Percentiles rank a stretch among this genome's conserved stretches.
phyloP scores from a whole-genome alignment of 2,329 filamentous ascomycete species.

The Elsinoe necatrix region DNA sequence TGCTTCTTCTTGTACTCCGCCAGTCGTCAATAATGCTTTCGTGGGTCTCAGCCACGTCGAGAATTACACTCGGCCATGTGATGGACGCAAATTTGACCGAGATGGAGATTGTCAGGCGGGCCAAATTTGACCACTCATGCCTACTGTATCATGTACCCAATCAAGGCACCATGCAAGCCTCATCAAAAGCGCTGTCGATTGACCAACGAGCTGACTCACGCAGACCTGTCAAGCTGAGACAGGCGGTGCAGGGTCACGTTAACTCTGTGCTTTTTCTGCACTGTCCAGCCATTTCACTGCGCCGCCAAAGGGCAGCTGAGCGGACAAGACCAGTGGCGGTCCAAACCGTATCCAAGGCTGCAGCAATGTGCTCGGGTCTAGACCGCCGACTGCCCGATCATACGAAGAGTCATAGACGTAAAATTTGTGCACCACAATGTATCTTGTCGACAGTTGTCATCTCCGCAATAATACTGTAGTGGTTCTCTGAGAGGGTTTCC shows the following conservation, averaged over 20 bases:
- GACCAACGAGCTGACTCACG: constrained; percentile 9
- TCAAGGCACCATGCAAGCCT: background rate
- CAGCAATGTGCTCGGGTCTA: background rate
- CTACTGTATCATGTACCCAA: background rate
- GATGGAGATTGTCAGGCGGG: constrained; percentile 11
- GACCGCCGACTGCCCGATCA: background rate
- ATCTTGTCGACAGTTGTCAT: constrained; percentile 9
- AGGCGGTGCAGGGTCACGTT: constrained; percentile 2
- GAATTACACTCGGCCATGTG: background rate
- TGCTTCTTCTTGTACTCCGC: background rate
- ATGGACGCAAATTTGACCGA: constrained; percentile 10
- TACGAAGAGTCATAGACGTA: background rate
- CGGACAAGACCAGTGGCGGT: background rate
- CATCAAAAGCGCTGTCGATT: background rate
- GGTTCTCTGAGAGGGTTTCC: constrained; percentile 2
- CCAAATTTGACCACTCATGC: background rate
- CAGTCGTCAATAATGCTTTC: constrained; percentile 6
- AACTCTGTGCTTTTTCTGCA: background rate
- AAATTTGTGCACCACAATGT: background rate
- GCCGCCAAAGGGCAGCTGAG: background rate
- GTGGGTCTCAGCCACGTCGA: constrained; percentile 12
- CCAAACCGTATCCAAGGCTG: constrained; percentile 1
- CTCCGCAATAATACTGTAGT: background rate
- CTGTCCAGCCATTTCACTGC: constrained; percentile 5
- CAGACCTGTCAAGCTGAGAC: constrained; percentile 12